Base-by-base conservation (phyloP, 2,329 filamentous ascomycete species). In the Ophiobolus disseminans region DNA sequence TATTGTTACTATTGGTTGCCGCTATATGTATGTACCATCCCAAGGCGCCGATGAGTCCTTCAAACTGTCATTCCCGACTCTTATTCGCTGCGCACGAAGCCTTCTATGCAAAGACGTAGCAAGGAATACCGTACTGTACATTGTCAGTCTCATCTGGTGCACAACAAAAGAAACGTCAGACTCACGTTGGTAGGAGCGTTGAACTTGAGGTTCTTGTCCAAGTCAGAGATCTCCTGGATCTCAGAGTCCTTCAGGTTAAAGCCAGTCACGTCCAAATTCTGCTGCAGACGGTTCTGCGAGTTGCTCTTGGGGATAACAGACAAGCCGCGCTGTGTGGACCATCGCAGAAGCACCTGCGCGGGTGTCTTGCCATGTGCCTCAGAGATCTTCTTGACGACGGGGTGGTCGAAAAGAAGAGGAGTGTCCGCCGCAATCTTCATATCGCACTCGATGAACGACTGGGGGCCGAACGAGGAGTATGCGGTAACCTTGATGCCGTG, bases 261-360 rank as follows among this genome's bases (percentile, higher is more conserved):
- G 51, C 55, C 55, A 7, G 57, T 62, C 16, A 67, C 62, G 41
- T 70, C 65, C 46, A 73, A 46, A 52, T 73, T 73, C 56, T 70
- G 55, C 32, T 55, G 47, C 42, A 73, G 49, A n/a, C 68, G 58
- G 40, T 62, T 50, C 40, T 57, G 57, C 19, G 63, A 61, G 50
- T 63, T 69, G 41, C 66, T 69, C 62, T 73, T 73, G 31, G 70
- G 70, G 42, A 73, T 73, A 23, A 73, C 70, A n/a, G 63, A 62
- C 5, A 72, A 47, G 14, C 70, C 69, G 16, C 68, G 62, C 82
- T 96, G 91, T n/a, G 90, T 96, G 31, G 90, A 85, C 91, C 91
- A 96, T 68, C 91, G 82, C 61, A 96, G 82, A 57, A 96, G 80
- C 17, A 96, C 81, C 81, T 96, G 91, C 13, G 89, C 88, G 5